A percentile compares a stretch with the other conserved stretches of the same genome.
Evolutionary conservation across 2,329 filamentous ascomycete species (phyloP).

Genomic region (Colletotrichum sp.): DNA sequence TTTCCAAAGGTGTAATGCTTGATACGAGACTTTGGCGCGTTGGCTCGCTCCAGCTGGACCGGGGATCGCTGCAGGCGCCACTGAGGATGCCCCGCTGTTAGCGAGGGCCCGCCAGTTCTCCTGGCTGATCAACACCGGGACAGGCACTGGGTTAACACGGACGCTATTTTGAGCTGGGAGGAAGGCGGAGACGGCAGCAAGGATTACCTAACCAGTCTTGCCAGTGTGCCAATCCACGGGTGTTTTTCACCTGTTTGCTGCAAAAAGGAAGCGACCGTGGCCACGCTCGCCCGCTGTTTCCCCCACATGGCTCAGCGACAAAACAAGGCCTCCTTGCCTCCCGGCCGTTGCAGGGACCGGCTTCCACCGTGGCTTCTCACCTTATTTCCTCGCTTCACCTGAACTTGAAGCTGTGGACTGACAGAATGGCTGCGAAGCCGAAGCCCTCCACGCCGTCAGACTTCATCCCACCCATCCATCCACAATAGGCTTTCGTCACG

Average conservation of each 20-base stretch:
- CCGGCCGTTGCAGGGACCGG: neutral
- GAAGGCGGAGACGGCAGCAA: neutral
- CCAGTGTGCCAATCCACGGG: neutral
- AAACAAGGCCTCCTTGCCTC: neutral
- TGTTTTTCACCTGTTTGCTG: neutral
- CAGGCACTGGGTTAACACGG: neutral
- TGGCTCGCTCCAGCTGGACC: neutral
- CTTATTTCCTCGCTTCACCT: constrained; percentile 4
- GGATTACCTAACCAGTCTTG: neutral
- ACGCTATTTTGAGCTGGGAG: constrained; percentile 1
- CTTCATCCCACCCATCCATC: neutral
- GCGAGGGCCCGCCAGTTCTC: neutral
- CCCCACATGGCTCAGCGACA: neutral
- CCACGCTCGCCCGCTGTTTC: neutral
- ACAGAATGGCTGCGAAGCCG: neutral
- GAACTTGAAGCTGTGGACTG: constrained; percentile 14
- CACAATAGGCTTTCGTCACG: neutral
- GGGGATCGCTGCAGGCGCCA: constrained; percentile 12
- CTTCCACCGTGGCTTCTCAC: neutral
- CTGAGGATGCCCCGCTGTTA: constrained; percentile 3
- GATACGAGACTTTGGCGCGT: constrained; percentile 3
- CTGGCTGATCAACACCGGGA: constrained; percentile 9
- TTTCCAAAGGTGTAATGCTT: neutral
- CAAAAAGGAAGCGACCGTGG: neutral
- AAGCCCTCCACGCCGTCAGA: neutral